These are phyloP conservation scores for Capsella bursapastoris DNA, from an alignment of 345 rosid genomes.

Conservation along the genomic window DNA sequence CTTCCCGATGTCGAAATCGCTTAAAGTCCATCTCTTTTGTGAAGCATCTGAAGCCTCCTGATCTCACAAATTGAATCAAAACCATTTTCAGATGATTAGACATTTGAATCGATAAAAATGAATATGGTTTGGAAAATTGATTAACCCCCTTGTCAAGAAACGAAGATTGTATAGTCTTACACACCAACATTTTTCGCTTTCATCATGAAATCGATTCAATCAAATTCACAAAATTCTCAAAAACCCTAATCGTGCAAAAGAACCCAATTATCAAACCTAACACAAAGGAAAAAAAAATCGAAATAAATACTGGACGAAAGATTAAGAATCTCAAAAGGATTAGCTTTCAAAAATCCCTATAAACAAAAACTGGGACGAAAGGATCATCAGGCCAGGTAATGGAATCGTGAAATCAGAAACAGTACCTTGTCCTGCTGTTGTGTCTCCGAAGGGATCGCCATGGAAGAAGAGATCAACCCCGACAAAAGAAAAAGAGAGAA, in stretches of 20 bases:
- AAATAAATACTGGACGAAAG: not conserved
- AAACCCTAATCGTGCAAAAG: constrained; percentile 21
- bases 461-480: constrained; percentile 31
- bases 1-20: constrained; percentile 91
- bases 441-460: constrained; percentile 79
- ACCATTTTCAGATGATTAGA: not conserved
- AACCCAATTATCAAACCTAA: not conserved
- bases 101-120: not conserved
- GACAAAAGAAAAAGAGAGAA: constrained; percentile 1
- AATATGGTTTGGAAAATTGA: not conserved
- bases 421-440: constrained; percentile 70
- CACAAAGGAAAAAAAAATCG: not conserved
- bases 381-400: not conserved
- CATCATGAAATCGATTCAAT: not conserved
- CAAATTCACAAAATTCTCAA: not conserved
- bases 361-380: not conserved
- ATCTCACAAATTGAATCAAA: not conserved
- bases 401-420: not conserved
- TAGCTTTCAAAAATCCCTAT: not conserved
- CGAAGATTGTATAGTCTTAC: no score
- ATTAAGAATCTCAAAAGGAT: not conserved
- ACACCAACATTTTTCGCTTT: not conserved
- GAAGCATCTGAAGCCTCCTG: constrained; percentile 67
- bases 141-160: not conserved
- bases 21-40: constrained; percentile 81